Base-by-base conservation (phyloP, 257 asterid species). In the Plantago ovata region DNA sequence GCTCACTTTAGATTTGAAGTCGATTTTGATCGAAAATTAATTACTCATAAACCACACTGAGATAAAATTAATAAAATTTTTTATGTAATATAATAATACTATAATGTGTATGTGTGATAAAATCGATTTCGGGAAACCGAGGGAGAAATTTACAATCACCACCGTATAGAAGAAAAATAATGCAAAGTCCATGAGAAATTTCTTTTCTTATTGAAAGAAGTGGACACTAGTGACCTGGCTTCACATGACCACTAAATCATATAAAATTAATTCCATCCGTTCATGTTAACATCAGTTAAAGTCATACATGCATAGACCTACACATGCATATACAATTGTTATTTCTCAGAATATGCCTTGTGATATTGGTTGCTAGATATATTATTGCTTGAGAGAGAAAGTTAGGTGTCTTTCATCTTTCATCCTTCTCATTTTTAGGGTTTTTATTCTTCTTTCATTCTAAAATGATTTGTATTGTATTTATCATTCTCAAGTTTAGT, bases 171-270 rank as follows among this genome's bases (percentile, higher is more conserved):
- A 58, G n/a, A 19, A 28, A 23, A 50, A 60, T 20, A 60, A 16
- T 9, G 41, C 55, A 54, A 53, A 59, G 82, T 62, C 76, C 77
- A 74, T 71, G 75, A 75, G 74, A 58, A 71, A 56, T 51, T 62
- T 58, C 69, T 74, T 79, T 72, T 55, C 52, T 64, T 55, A 20
- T 50, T 9, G 19, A 50, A 53, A 59, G 40, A 55, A 66, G 76
- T 65, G 73, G 77, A 56, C 79, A 69, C 65, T 43, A 56, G 63
- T 77, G 79, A 81, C 71, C 88, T 75, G 88, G 82, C 82, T 69
- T 78, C 84, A 81, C 84, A 78, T 78, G 87, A 77, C 61, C 60
- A 58, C 53, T 44, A 41, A 59, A 42, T 64, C 49, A 44, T 51
- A 22, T 58, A 57, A 53, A 38, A 54, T 6, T 49, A 22, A 22